Percentiles rank a stretch among this genome's conserved stretches.
Conservation (phyloP, 192 early-diverging fungal species). For the Dissophora globulifera region DNA sequence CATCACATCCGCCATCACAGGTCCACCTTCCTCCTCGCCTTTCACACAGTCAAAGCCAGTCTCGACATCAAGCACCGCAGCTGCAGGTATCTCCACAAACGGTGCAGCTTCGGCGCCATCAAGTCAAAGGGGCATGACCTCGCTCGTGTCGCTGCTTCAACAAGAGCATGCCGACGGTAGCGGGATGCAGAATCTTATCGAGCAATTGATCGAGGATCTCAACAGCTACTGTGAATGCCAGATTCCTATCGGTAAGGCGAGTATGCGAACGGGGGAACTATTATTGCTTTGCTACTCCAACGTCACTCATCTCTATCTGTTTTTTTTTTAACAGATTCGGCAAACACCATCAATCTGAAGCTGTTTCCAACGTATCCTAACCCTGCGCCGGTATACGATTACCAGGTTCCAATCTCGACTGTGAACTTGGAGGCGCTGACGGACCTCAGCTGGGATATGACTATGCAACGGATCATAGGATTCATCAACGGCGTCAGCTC, state of each 20-base stretch:
- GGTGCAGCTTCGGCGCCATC: background rate
- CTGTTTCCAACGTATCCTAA: conserved; percentile 83
- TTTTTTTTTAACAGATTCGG: conserved; percentile 76
- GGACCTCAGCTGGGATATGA: conserved; percentile 94
- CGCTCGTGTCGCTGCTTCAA: conserved; percentile 1
- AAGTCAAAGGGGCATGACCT: background rate
- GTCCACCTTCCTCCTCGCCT: conserved; percentile 34
- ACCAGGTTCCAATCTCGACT: conserved; percentile 84
- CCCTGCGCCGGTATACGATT: conserved; percentile 79
- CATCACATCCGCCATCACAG: conserved; percentile 23
- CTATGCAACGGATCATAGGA: conserved; percentile 78
- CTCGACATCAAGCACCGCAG: background rate
- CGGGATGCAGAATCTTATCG: conserved; percentile 79
- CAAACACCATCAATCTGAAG: conserved; percentile 87
- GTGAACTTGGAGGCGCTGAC: conserved; percentile 71
- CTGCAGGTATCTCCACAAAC: background rate
- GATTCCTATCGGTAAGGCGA: conserved; percentile 80
- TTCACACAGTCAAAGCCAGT: conserved; percentile 8
- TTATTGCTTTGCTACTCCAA: too few relatives aligned
- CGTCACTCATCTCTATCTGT: too few relatives aligned
- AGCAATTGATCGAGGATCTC: conserved; percentile 87
- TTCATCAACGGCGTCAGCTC: conserved; percentile 88
- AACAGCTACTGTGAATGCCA: conserved; percentile 89
- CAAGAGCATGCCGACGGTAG: conserved; percentile 22
- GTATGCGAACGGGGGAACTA: background rate